Percentiles rank a stretch among this genome's conserved stretches.
These are phyloP conservation scores for Tulasnella sp. DNA, from an alignment of 768 basidiomycete species.

Conservation along the genomic window DNA sequence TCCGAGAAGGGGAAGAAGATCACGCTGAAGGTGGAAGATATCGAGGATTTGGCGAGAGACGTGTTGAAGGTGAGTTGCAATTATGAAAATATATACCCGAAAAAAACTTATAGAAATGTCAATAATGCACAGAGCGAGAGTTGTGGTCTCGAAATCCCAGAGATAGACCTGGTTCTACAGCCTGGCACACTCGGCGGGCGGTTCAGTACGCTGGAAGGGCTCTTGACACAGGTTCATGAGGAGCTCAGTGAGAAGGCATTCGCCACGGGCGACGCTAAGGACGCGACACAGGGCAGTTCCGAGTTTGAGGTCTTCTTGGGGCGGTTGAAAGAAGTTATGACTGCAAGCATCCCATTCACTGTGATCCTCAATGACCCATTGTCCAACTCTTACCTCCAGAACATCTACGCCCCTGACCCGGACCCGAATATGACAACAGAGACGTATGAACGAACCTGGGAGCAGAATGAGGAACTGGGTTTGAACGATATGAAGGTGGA, in stretches of 20 bases:
- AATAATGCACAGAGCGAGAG: slow-evolving; percentile 71
- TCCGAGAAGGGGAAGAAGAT: slow-evolving; percentile 80
- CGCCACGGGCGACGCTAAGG: slow-evolving; percentile 54
- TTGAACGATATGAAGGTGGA: slow-evolving; percentile 85
- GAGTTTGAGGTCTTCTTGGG: slow-evolving; percentile 70
- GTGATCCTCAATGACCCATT: slow-evolving; percentile 92
- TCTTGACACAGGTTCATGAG: slow-evolving; percentile 88
- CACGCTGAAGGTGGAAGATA: slow-evolving; percentile 80
- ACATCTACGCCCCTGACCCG: slow-evolving; percentile 91
- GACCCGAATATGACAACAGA: slow-evolving; percentile 89
- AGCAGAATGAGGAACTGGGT: slow-evolving; percentile 92
- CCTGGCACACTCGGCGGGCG: slow-evolving; percentile 93
- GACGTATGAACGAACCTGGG: slow-evolving; percentile 70
- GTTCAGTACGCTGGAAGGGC: slow-evolving; percentile 95
- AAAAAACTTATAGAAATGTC: no score
- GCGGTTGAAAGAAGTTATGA: slow-evolving; percentile 73
- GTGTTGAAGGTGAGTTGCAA: slow-evolving; percentile 86
- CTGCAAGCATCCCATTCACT: slow-evolving; percentile 71
- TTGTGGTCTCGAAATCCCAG: slow-evolving; percentile 79
- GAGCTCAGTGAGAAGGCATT: slow-evolving; percentile 86
- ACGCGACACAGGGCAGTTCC: slow-evolving; percentile 26
- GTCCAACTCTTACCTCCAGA: slow-evolving; percentile 92
- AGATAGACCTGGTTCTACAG: slow-evolving; percentile 85
- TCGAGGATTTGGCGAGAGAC: slow-evolving; percentile 86
- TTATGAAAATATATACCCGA: no score